These are phyloP conservation scores for Phaeosphaeriaceae sp. DNA, from an alignment of 2,329 filamentous ascomycete species.

Conservation along the genomic window DNA sequence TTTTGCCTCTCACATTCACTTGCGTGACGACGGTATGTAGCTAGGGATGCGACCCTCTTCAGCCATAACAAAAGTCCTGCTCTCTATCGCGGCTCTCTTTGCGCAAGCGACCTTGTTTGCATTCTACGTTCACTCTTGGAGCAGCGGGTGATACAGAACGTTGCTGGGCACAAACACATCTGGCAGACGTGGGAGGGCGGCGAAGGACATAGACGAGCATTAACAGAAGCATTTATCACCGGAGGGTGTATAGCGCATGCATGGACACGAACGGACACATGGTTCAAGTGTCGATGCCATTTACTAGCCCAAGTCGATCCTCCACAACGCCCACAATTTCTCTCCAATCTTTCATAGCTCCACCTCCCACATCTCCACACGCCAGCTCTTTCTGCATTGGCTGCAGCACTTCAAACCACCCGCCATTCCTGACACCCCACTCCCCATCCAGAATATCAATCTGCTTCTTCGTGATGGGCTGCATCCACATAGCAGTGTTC, in stretches of 20 bases:
- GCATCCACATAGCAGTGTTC: slow-evolving; percentile 90
- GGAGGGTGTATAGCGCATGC: background rate
- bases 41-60: no score
- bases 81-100: no score
- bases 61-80: no score
- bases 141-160: no score
- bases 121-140: no score
- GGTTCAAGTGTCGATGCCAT: background rate
- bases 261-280: background rate
- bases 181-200: no score
- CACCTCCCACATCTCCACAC: slow-evolving; percentile 82
- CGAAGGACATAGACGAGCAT: no score
- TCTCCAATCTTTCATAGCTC: slow-evolving; percentile 83
- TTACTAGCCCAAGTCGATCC: slow-evolving; percentile 34
- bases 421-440: slow-evolving; percentile 65
- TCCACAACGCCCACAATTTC: slow-evolving; percentile 74
- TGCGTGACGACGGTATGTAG: no score
- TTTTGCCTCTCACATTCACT: background rate
- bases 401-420: slow-evolving; percentile 72
- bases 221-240: no score
- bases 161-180: no score
- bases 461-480: slow-evolving; percentile 80
- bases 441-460: slow-evolving; percentile 73
- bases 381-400: slow-evolving; percentile 81
- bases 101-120: no score